Evolutionary conservation across 768 basidiomycete genomes (phyloP).

Genomic region (Lanmaoa pseudosensibilis): DNA sequence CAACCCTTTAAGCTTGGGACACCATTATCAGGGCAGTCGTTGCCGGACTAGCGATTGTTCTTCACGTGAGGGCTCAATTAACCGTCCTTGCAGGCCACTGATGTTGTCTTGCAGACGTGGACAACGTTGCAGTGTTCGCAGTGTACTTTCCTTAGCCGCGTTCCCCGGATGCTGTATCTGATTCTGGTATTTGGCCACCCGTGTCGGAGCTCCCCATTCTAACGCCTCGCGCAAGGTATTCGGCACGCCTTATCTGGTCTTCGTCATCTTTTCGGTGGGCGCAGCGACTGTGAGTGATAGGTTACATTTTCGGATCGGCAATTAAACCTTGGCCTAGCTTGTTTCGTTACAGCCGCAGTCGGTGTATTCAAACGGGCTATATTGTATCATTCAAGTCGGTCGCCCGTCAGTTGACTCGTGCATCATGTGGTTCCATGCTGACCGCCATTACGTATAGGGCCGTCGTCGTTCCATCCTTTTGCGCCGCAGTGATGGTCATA

Average conservation of each 20-base stretch:
- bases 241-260: conserved; percentile 41
- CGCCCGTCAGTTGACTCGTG: conserved; percentile 37
- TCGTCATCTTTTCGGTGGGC: conserved; percentile 40
- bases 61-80: conserved; percentile 35
- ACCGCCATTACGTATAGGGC: conserved; percentile 25
- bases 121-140: conserved; percentile 32
- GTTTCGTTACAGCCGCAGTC: conserved; percentile 14
- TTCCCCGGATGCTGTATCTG: conserved; percentile 27
- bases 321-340: conserved; percentile 21
- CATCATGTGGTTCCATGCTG: conserved; percentile 9
- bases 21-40: conserved; percentile 38
- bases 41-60: conserved; percentile 41
- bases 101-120: conserved; percentile 35
- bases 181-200: conserved; percentile 21
- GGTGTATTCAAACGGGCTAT: conserved; percentile 44
- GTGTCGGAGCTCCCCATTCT: conserved; percentile 4
- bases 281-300: conserved; percentile 39
- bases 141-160: conserved; percentile 15
- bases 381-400: conserved; percentile 42
- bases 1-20: not conserved
- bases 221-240: conserved; percentile 34
- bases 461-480: conserved; percentile 45
- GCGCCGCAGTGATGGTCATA: conserved; percentile 38
- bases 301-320: conserved; percentile 8
- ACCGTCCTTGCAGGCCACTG: not conserved